Evolutionary conservation across 495 filamentous ascomycete species (phyloP).

Genomic region (Neurospora sp.): DNA sequence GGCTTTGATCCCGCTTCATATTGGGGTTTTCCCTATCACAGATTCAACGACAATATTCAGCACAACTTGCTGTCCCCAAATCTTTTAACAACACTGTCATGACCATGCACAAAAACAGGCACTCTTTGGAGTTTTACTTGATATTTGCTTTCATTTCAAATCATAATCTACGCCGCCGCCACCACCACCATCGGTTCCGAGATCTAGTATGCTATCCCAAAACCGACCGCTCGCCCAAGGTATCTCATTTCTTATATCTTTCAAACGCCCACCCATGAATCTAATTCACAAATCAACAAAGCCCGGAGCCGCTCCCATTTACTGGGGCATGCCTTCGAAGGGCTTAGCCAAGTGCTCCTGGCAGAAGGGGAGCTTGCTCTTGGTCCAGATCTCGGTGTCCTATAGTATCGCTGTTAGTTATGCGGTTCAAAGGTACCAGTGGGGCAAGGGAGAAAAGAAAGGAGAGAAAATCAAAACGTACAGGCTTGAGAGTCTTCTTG

Average conservation of each 20-base stretch:
- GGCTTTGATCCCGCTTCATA: no score
- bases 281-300: neutral
- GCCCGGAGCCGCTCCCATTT: constrained; percentile 7
- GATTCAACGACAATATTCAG: no score
- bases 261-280: neutral
- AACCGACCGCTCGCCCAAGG: neutral
- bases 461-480: constrained; percentile 17
- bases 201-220: neutral
- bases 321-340: constrained; percentile 52
- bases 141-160: neutral
- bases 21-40: no score
- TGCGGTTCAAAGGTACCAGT: no score
- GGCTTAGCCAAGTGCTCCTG: constrained; percentile 50
- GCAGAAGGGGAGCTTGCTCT: constrained; percentile 58
- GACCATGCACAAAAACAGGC: no score
- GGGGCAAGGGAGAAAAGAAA: neutral
- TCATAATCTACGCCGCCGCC: neutral
- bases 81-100: no score
- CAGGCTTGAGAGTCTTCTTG: constrained; percentile 59
- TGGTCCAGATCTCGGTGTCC: constrained; percentile 62
- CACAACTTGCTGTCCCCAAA: no score
- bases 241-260: neutral
- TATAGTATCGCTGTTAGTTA: constrained; percentile 11
- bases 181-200: neutral
- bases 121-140: neutral